Percentiles rank a stretch among this genome's conserved stretches.
Conservation (phyloP, 495 filamentous ascomycete species). For the Annulohypoxylon nitens region DNA sequence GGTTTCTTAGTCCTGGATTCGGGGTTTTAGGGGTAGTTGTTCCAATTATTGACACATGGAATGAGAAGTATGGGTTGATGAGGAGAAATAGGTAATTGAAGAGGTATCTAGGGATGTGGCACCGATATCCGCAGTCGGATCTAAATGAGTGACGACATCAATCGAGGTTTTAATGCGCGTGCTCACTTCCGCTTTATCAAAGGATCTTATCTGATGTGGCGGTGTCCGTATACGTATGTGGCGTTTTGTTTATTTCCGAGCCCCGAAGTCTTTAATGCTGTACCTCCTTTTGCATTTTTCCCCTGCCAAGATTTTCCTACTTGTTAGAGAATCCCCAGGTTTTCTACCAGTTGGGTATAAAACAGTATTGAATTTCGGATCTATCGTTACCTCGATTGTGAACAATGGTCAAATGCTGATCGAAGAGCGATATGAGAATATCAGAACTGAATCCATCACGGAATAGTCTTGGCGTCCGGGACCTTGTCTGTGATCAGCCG, state of each 20-base stretch:
- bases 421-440: background rate
- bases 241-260: conserved; percentile 1
- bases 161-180: conserved; percentile 12
- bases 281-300: background rate
- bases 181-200: background rate
- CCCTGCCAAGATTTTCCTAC: background rate
- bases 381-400: background rate
- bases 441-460: background rate
- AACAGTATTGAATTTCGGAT: no score
- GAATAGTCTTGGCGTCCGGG: background rate
- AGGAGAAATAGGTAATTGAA: no score
- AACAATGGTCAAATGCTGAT: background rate
- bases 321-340: no score
- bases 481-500: background rate
- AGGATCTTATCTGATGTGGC: conserved; percentile 20
- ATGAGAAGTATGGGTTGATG: background rate
- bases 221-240: background rate
- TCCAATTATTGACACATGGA: background rate
- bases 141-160: conserved; percentile 18
- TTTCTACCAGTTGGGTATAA: no score
- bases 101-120: background rate
- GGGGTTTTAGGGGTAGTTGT: background rate
- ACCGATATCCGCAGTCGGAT: conserved; percentile 10
- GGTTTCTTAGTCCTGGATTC: conserved; percentile 16
- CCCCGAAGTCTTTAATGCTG: background rate